Conservation (phyloP, 495 filamentous ascomycete genomes). For the Aspergillus kassunensis region DNA sequence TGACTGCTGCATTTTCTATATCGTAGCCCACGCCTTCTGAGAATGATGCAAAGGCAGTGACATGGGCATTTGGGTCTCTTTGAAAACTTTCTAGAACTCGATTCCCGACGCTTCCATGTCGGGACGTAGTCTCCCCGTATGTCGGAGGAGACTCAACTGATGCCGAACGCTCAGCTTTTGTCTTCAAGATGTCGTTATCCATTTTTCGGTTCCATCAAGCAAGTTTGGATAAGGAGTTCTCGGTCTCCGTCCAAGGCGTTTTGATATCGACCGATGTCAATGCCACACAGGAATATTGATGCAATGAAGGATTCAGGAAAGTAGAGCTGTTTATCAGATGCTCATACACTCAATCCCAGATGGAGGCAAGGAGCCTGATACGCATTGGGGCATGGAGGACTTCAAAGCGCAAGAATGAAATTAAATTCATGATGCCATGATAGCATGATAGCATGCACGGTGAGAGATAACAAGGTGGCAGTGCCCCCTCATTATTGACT, state of each 20-base stretch:
- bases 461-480: no score
- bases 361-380: background rate
- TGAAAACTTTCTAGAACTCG: conserved; percentile 76
- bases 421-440: background rate
- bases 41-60: conserved; percentile 51
- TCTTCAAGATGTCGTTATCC: conserved; percentile 36
- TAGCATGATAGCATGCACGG: no score
- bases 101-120: conserved; percentile 30
- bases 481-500: no score
- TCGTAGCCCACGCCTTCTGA: conserved; percentile 68
- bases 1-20: conserved; percentile 65
- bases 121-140: conserved; percentile 39
- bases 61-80: conserved; percentile 64
- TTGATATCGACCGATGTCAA: no score
- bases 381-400: background rate
- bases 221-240: background rate
- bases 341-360: background rate
- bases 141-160: conserved; percentile 25
- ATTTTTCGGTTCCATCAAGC: conserved; percentile 18
- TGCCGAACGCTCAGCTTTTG: conserved; percentile 25
- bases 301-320: no score
- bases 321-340: background rate
- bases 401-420: background rate
- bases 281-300: no score
- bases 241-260: no score